Conservation (phyloP, 164 flowering plant genomes). For the Vitis vinifera region DNA sequence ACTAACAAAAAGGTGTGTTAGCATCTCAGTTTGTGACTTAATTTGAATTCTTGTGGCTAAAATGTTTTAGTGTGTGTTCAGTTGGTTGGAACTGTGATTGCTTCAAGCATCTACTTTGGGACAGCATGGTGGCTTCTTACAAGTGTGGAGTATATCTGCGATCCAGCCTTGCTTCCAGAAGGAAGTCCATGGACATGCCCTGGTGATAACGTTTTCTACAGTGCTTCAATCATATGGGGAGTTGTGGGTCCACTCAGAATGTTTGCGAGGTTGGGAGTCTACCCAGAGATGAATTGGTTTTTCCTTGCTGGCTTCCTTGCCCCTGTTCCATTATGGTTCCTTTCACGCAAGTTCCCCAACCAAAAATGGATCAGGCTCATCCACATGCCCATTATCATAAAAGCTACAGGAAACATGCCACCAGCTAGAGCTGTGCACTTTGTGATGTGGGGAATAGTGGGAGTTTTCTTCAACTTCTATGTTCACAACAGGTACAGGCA, state of each 20-base stretch:
- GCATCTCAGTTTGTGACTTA: too few species aligned
- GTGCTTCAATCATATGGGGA: conserved; percentile 74
- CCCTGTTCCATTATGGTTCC: conserved; percentile 47
- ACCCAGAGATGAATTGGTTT: conserved; percentile 48
- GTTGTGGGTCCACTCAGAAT: conserved; percentile 52
- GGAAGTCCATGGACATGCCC: conserved; percentile 79
- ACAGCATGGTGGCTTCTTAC: conserved; percentile 67
- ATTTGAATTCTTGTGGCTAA: too few species aligned
- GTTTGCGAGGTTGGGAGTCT: conserved; percentile 44
- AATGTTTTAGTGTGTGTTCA: conserved; percentile 6
- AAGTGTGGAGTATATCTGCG: conserved; percentile 41
- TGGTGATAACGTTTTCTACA: conserved; percentile 45
- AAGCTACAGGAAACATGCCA: conserved; percentile 42
- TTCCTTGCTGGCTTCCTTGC: conserved; percentile 48
- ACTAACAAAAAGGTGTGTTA: too few species aligned
- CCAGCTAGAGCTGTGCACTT: conserved; percentile 56
- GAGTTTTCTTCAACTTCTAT: conserved; percentile 51
- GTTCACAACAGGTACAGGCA: conserved; percentile 43
- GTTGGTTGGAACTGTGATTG: conserved; percentile 50
- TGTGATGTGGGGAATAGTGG: conserved; percentile 48
- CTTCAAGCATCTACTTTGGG: conserved; percentile 37
- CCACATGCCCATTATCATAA: conserved; percentile 60
- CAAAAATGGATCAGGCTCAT: conserved; percentile 55
- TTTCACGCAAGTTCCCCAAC: conserved; percentile 35
- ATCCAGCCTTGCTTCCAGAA: conserved; percentile 26